A percentile compares a stretch with the other conserved stretches of the same genome.
These are phyloP conservation scores for Boletus sp. DNA, from an alignment of 768 basidiomycete genomes.

Conservation along the genomic window DNA sequence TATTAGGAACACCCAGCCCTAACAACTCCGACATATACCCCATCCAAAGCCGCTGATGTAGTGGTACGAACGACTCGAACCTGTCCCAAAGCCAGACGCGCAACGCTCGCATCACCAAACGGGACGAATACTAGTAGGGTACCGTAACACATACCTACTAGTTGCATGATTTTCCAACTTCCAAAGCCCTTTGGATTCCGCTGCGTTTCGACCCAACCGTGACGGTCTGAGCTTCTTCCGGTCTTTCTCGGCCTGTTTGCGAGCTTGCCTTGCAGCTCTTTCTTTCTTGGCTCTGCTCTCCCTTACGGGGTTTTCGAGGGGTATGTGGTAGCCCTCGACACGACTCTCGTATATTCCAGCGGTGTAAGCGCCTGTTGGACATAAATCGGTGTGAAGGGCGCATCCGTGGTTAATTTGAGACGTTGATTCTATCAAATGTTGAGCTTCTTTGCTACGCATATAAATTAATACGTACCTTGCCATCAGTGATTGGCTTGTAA, in stretches of 20 bases:
- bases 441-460: not conserved
- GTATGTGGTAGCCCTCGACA: slow-evolving; percentile 62
- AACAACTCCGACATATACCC: slow-evolving; percentile 89
- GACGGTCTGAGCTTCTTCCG: slow-evolving; percentile 41
- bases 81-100: slow-evolving; percentile 36
- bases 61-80: slow-evolving; percentile 67
- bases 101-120: not conserved
- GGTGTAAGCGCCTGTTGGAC: slow-evolving; percentile 60
- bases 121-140: not conserved
- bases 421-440: slow-evolving; percentile 30
- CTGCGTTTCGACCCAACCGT: slow-evolving; percentile 54
- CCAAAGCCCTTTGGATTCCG: slow-evolving; percentile 63
- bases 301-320: slow-evolving; percentile 66
- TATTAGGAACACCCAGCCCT: slow-evolving; percentile 41
- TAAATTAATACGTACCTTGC: slow-evolving; percentile 9
- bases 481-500: slow-evolving; percentile 23
- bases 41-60: slow-evolving; percentile 84
- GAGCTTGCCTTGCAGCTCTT: slow-evolving; percentile 46
- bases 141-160: slow-evolving; percentile 40
- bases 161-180: slow-evolving; percentile 55
- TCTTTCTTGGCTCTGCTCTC: slow-evolving; percentile 56
- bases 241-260: slow-evolving; percentile 43
- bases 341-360: slow-evolving; percentile 59
- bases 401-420: slow-evolving; percentile 35
- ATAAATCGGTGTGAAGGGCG: slow-evolving; percentile 63